Base-by-base conservation (phyloP, 1,284 basidiomycete species). In the Naganishia cerealis region DNA sequence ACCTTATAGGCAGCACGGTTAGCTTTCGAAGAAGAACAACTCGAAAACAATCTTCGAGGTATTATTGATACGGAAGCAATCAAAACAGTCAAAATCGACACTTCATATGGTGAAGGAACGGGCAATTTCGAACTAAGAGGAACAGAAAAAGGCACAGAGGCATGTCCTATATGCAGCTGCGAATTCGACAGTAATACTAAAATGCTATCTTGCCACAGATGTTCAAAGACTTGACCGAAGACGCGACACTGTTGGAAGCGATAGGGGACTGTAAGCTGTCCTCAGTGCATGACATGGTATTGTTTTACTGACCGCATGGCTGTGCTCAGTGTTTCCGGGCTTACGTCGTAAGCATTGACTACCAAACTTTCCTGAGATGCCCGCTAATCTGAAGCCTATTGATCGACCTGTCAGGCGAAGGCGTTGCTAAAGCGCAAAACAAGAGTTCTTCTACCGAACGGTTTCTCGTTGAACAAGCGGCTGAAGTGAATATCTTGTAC, bases 111-210 rank as follows among this genome's bases (percentile, higher is more conserved):
- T 6, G 61, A 53, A 7, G 50, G 24, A n/a, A 24, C 24, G n/a
- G 8, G 12, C 29, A 38, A 63, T n/a, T 9, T 42, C 13, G 36
- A 54, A n/a, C 57, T 4, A 29, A 24, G 33, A 36, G 61, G 61
- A 5, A 63, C 61, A 13, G 61, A 63, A 53, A 63, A 40, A 13
- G 61, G 61, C 36, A 54, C 50, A 6, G 61, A 63, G 39, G 61
- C 54, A n/a, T 1, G 50, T 18, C 2, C 15, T 7, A 24, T 9
- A 7, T 24, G 46, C 24, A 13, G n/a, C 6, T 50, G 7, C 7
- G 29, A 6, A 33, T 7, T 9, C 24, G n/a, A 50, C n/a, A 50
- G n/a, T 24, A 24, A 50, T 21, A 24, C 46, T 18, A 12, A 24
- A 50, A 9, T 50, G 9, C 9, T 9, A 16, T 43, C 26, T 21